Evolutionary conservation across 1,139 yeast species (phyloP), one percentile per base, ranked within the genome.

Genomic region (Blastobotrys arbuscula): DNA sequence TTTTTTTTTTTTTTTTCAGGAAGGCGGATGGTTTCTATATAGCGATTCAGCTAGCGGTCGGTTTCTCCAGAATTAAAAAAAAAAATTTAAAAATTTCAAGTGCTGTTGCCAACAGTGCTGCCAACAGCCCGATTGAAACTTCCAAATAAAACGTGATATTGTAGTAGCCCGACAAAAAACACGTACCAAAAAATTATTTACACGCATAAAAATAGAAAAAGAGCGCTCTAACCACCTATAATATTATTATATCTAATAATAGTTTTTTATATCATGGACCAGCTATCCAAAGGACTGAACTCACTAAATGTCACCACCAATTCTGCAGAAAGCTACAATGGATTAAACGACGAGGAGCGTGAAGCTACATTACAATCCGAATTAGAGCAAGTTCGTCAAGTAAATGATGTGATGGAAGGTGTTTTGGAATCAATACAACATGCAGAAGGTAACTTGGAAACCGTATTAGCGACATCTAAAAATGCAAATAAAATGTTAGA

Each of bases 401-500:
- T 60, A 24, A 62, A 61, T 46, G 53, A 53, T 31, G 55, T 56
- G 37, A 38, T 60, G 23, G 61, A 58, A 31, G 51, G 56, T 7
- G 62, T 62, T 18, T 45, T 56, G 19, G 51, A 50, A 28, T 51
- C 60, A 10, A 51, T 62, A 12, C 52, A 50, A n/a, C 51, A 52
- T 16, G 59, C 64, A 1, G 55, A 55, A 39, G 21, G 44, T 13
- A 58, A 62, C 42, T 46, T 62, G 1, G 57, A 54, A 4, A 47
- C 53, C 7, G 62, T 64, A 16, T 50, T 56, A 16, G 41, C 47
- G 8, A 56, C 67, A 23, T 56, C 66, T 3, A 51, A 51, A 35
- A 63, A 64, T 44, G 62, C 69, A n/a, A 63, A 67, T 48, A 53
- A 52, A 33, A 52, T 66, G 37, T 57, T 67, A n/a, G 62, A 64